These are phyloP conservation scores for Tremella fuciformis DNA, from an alignment of 768 basidiomycete genomes.

Conservation along the genomic window DNA sequence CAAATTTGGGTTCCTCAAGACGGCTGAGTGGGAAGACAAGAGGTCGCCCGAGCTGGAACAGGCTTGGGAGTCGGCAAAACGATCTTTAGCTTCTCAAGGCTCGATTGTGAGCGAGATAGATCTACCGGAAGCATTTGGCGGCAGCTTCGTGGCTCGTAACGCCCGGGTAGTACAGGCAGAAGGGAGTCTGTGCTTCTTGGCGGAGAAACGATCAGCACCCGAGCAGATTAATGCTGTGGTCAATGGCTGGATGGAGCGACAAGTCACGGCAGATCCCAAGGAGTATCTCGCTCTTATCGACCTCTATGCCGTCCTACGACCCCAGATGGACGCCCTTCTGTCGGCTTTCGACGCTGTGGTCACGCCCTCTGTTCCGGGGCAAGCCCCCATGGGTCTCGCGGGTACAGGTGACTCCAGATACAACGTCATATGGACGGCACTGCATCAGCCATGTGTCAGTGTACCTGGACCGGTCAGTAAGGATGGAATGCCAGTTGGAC, in stretches of 20 bases:
- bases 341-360: constrained; percentile 41
- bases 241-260: constrained; percentile 20
- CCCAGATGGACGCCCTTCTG: constrained; percentile 41
- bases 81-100: constrained; percentile 32
- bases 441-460: constrained; percentile 40
- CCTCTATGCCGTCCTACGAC: constrained; percentile 29
- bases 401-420: constrained; percentile 31
- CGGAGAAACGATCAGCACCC: constrained; percentile 28
- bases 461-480: constrained; percentile 46
- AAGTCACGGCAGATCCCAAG: constrained; percentile 9
- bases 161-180: constrained; percentile 31
- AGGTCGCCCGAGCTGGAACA: constrained; percentile 16
- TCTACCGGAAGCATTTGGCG: constrained; percentile 37
- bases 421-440: constrained; percentile 43
- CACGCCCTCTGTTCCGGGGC: constrained; percentile 40
- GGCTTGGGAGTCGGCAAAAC: constrained; percentile 32
- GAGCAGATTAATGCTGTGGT: background rate
- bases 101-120: constrained; percentile 43
- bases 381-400: constrained; percentile 29
- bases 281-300: constrained; percentile 30
- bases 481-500: constrained; percentile 44
- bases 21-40: constrained; percentile 25
- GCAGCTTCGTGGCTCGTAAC: constrained; percentile 7
- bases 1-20: constrained; percentile 41
- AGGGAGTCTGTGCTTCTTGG: constrained; percentile 35